Percentiles rank a stretch among this genome's conserved stretches.
These are phyloP conservation scores for Kazachstania africana DNA, from an alignment of 805 yeast species.

Conservation along the genomic window DNA sequence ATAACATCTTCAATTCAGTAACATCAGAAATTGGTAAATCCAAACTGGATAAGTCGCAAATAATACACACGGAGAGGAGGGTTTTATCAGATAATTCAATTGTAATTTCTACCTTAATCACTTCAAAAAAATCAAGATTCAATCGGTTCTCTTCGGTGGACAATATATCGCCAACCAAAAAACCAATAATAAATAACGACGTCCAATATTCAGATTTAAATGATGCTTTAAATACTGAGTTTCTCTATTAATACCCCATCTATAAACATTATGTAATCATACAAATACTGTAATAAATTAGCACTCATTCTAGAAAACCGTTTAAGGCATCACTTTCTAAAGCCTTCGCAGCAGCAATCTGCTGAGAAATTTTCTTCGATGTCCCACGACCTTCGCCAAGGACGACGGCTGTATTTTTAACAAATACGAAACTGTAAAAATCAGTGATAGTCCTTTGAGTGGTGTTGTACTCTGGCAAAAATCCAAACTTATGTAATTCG, in stretches of 20 bases:
- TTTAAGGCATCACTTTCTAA: slow-evolving; percentile 3
- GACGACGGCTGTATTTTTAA: slow-evolving; percentile 4
- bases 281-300: too few species aligned
- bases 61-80: slow-evolving; percentile 1
- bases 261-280: too few species aligned
- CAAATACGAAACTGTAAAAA: slow-evolving; percentile 3
- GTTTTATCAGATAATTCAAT: slow-evolving; percentile 1
- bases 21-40: slow-evolving; percentile 2
- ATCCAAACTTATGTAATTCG: slow-evolving; percentile 5
- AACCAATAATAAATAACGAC: slow-evolving; percentile 10
- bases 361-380: slow-evolving; percentile 6
- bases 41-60: neutral
- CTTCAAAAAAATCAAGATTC: neutral
- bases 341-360: slow-evolving; percentile 5
- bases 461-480: slow-evolving; percentile 8
- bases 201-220: slow-evolving; percentile 17
- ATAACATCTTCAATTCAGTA: slow-evolving; percentile 6
- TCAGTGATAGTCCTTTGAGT: slow-evolving; percentile 1
- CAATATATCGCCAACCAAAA: slow-evolving; percentile 2
- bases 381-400: slow-evolving; percentile 7
- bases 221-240: slow-evolving; percentile 23
- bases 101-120: slow-evolving; percentile 3
- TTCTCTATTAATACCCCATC: slow-evolving; percentile 6
- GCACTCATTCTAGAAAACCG: slow-evolving; percentile 1
- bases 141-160: neutral